Base-by-base conservation (phyloP, 1,284 basidiomycete genomes). In the Puccinia brachypodii region DNA sequence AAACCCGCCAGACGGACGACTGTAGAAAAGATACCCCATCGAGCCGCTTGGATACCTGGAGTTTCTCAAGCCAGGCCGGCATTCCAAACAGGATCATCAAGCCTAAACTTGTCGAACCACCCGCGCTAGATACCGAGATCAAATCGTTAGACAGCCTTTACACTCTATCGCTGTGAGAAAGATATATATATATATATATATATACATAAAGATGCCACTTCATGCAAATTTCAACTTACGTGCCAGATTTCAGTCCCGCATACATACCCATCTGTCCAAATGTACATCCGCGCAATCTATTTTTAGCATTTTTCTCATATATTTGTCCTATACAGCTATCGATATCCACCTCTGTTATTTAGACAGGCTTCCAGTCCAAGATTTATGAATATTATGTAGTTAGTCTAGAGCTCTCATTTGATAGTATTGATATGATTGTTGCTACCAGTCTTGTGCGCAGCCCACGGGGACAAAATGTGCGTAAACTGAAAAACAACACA, bases 201-300 rank as follows among this genome's bases (percentile, higher is more conserved):
- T 50, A 9, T 11, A 68, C 40, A 28, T 7, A 58, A 58, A 28
- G 56, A 68, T 68, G 31, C 62, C 40, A 25, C 64, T 25, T 68
- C 6, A 11, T 33, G 64, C 64, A 68, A 42, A 11, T 11, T 68
- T 68, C 40, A 6, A 50, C 33, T 38, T 72, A 31, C 50, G 69
- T 31, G 25, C 47, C 47, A 72, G 28, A 71, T 71, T 42, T 71
- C 8, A 50, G 69, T 72, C 44, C 44, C 44, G 47, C 68, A 72
- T 72, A 44, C 44, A 72, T 53, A 72, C 31, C 47, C 69, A 72
- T 72, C 69, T 72, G 69, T 72, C 69, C 40, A 44, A 68, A 68
- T 68, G 64, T 68, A 68, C 64, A 68, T 68, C 36, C 64, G 22
- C 64, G 36, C 64, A 25, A 66, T 8, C 40, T 44, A 25, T n/a